These are phyloP conservation scores for Coffea humblotiana DNA, from an alignment of 305 asterid genomes.

Conservation along the genomic window DNA sequence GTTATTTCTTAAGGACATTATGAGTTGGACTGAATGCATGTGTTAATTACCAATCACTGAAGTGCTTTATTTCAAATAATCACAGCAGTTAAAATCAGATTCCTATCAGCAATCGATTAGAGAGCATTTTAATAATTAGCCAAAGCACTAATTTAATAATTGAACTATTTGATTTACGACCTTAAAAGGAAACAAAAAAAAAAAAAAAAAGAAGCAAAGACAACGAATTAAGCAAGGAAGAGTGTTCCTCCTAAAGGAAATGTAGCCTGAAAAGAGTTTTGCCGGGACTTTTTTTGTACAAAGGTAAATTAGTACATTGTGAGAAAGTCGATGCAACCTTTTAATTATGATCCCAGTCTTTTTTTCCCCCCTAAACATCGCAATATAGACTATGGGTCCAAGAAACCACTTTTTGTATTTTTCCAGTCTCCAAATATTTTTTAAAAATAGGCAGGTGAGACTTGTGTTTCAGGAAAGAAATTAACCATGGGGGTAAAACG, in stretches of 20 bases:
- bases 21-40: too few relatives aligned
- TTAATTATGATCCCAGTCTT: too few relatives aligned
- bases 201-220: not conserved
- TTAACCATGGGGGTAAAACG: not conserved
- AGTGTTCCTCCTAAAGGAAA: not conserved
- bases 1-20: too few relatives aligned
- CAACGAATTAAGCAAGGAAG: not conserved
- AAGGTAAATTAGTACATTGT: not conserved
- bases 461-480: not conserved
- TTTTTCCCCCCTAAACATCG: too few relatives aligned
- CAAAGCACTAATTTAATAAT: not conserved
- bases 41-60: not conserved
- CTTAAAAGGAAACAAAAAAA: too few relatives aligned
- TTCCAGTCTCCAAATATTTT: not conserved
- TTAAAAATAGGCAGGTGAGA: not conserved
- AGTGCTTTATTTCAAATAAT: not conserved
- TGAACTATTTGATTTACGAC: not conserved
- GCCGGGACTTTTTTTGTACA: not conserved
- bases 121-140: not conserved
- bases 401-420: too few relatives aligned
- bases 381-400: too few relatives aligned
- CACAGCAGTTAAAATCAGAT: not conserved
- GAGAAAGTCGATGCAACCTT: too few relatives aligned
- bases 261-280: not conserved
- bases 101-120: not conserved